Base-by-base conservation (phyloP, 2,329 filamentous ascomycete genomes). In the Westerdykella sp. region DNA sequence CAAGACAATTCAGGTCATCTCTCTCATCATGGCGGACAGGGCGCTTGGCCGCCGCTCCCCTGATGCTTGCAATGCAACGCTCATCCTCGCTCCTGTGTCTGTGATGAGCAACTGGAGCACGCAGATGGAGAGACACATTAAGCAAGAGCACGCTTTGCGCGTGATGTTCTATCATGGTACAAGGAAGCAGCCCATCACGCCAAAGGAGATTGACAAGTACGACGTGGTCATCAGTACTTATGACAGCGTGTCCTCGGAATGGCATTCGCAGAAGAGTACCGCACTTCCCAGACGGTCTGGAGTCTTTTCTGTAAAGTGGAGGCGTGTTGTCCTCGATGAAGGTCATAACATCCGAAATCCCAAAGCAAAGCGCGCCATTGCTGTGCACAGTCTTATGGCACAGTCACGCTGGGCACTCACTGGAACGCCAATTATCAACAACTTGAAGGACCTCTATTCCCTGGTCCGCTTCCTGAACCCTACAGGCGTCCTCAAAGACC, bases 31-130 rank as follows among this genome's bases (percentile, higher is more conserved):
- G 50, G 71, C 77, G 2, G 78, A 81, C 44, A 56, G 55, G 39
- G 56, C 52, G n/a, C 51, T 66, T 2, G 43, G 49, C 14, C 51
- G 54, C 21, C 41, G 51, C 23, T 48, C 49, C 4, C 31, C 42
- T 36, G 54, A 52, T 41, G 44, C 54, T 11, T 50, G 53, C 21
- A 43, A 52, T 10, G 87, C 82, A 1, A 94, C 87, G 0, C 73
- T 95, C 16, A 90, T 95, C 41, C 74, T 95, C 42, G 82, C 86
- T 0, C 89, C 89, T 0, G 77, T 94, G 5, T 84, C 83, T 40
- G 87, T 95, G 15, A 90, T 95, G 85, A 89, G 84, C 58, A 95
- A 95, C 55, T 95, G 89, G 89, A 80, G 79, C 54, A 80, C 84
- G 42, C 88, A 95, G 64, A 85, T 91, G 42, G 72, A 78, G 48